Evolutionary conservation across 148 eudicot genomes (phyloP), one percentile per base, ranked within the genome.

Genomic region (Limonium bicolor): DNA sequence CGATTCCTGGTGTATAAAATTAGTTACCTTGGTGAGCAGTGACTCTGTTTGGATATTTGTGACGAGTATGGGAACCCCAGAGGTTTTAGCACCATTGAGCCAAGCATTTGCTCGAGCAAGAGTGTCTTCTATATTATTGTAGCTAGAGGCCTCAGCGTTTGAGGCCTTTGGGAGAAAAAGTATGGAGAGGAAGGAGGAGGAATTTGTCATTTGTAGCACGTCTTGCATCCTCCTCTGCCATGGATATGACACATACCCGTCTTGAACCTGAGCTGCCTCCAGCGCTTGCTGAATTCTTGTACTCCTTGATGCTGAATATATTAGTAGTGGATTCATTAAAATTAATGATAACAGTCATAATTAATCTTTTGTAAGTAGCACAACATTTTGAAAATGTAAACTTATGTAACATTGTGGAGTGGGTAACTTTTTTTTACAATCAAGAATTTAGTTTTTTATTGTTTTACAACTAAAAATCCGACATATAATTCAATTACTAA

Each of bases 31-130:
- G 20, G 92, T 86, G 53, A 86, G 92, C 11, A 86, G 71, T 37
- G 95, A 81, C 55, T 86, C 95, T 0, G 86, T 86, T 28, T 86
- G 95, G 48, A 86, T 69, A 48, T 72, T 86, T 52, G 64, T 80
- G 43, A 72, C 74, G 30, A 67, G 55, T 28, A 77, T 41, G 14
- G 95, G 86, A 22, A 73, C 81, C 25, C 95, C 92, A 0, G 83
- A 69, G 0, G 68, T 67, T 46, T 74, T 76, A 56, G 92, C 66
- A 20, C 86, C 73, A 53, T 60, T 74, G 6, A 80, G 62, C 95
- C 95, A 86, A 0, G 95, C 76, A 59, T 80, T 78, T 2, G 92
- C 82, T 65, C 90, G 66, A 5, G 86, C 80, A 54, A 86, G 73
- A 31, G 86, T 86, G 65, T 86, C 92, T 59, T 86, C 95, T 17